Base-by-base conservation (phyloP, 164 flowering plant species). In the Liriodendron chinense region DNA sequence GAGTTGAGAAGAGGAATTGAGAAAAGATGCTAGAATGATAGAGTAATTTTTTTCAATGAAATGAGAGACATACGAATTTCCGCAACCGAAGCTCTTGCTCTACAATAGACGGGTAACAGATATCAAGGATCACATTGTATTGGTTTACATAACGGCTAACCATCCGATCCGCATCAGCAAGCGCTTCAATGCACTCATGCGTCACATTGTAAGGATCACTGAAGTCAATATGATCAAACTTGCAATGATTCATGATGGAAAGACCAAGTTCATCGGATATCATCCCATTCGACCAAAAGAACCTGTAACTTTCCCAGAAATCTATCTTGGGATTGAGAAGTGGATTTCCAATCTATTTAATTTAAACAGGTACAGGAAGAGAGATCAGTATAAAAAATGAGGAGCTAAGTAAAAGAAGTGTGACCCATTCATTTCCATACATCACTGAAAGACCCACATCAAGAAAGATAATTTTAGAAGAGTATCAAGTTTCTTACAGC, bases 271-370 rank as follows among this genome's bases (percentile, higher is more conserved):
- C 98, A 83, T 95, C 98, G 61, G 98, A 95, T 49, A 95, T 95
- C 98, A 95, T 89, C 75, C 98, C 98, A 66, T 95, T 97, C 7
- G 98, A 95, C 98, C 97, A 95, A 76, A 86, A 95, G 84, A n/a
- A 93, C 72, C 92, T 92, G 62, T 90, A 95, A 9, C 82, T 82
- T 77, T 96, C 82, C 24, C 90, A 86, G 67, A 77, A 74, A 83
- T 95, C 98, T 24, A 86, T 85, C 62, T 87, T 91, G 16, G 93
- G 88, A 78, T 64, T 89, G 47, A 95, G 95, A 72, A 95, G 94
- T 68, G 98, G 98, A 78, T 95, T 95, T 13, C 98, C 98, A 76
- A 91, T 85, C 98, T 94, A 74, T 76, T 70, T 9, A 34, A 34
- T 34, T 34, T 34, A 47, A 62, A 28, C 20, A 22, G 64, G 16